Evolutionary conservation across 306 rosid species (phyloP), one percentile per base, ranked within the genome.

Genomic region (Delonix regia): DNA sequence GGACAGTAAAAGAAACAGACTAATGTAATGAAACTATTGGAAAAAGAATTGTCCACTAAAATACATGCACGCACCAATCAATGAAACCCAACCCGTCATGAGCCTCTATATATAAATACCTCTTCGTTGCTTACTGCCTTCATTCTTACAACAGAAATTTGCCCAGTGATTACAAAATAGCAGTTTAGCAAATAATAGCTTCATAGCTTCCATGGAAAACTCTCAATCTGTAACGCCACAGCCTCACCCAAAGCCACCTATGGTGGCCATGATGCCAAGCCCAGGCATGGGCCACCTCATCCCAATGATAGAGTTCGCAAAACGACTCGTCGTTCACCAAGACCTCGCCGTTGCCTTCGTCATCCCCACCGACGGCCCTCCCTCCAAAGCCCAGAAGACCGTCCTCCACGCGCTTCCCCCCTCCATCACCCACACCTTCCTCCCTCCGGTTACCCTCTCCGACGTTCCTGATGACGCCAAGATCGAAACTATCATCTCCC

Each of bases 201-300:
- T 34, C 6, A 6, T 28, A 44, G 21, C 19, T 14, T 49, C 69
- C 83, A 88, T 88, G 92, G 85, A 78, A 71, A n/a, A 55, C 41
- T 19, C 61, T 19, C 62, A 80, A 56, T 34, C 82, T 41, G n/a
- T 53, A 27, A 45, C 76, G 2, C 75, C 64, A 21, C 73, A 27
- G 14, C 0, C 52, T 21, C 56, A 27, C 36, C 21, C 67, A 3
- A 27, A 61, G 9, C 44, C 45, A 56, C 77, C 89, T 0, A 64
- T 77, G 47, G 74, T 93, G 30, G 92, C 84, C 0, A 81, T 90
- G 61, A 18, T 89, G 1, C 94, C 98, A 0, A 82, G 81, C 22
- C 98, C 98, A 1, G 94, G 97, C 9, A 93, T 93, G 90, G 98
- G 98, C 45, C 98, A 93, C 76, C 88, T 93, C 27, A 93, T 93